A percentile compares a stretch with the other conserved stretches of the same genome.
Conservation (phyloP, 768 basidiomycete species). For the Hemileccinum rubropunctum region DNA sequence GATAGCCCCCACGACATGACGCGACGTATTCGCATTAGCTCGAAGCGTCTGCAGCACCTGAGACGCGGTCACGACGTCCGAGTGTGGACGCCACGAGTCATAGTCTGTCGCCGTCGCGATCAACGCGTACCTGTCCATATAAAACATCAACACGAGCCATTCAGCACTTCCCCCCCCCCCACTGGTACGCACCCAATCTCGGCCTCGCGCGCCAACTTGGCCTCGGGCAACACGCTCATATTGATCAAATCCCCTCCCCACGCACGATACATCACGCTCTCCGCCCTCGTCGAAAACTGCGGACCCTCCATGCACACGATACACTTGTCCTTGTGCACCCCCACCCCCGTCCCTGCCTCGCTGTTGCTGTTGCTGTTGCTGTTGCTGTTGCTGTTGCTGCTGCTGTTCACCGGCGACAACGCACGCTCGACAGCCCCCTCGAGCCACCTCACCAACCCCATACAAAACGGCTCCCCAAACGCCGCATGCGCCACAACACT, state of each 20-base stretch:
- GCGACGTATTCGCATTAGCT: slow-evolving; percentile 83
- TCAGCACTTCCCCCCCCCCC: too few species aligned
- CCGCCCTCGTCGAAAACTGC: slow-evolving; percentile 97
- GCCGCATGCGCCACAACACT: slow-evolving; percentile 86
- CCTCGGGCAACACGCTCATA: slow-evolving; percentile 96
- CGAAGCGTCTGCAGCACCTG: slow-evolving; percentile 89
- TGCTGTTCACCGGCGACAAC: slow-evolving; percentile 31
- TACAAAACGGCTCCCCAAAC: slow-evolving; percentile 91
- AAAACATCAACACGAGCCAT: too few species aligned
- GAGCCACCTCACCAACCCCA: slow-evolving; percentile 61
- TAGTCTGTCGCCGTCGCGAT: slow-evolving; percentile 93
- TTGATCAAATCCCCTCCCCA: slow-evolving; percentile 96
- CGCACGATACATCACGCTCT: slow-evolving; percentile 88
- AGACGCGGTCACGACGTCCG: slow-evolving; percentile 81
- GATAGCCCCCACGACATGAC: slow-evolving; percentile 67
- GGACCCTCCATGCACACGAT: slow-evolving; percentile 97
- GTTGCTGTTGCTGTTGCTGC: too few species aligned
- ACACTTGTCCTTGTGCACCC: slow-evolving; percentile 77
- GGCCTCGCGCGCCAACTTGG: slow-evolving; percentile 95
- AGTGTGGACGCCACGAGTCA: slow-evolving; percentile 87
- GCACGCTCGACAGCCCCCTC: slow-evolving; percentile 61
- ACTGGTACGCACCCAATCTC: slow-evolving; percentile 67
- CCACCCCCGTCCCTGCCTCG: slow-evolving; percentile 47
- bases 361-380: too few species aligned
- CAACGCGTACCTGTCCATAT: slow-evolving; percentile 71